Conservation (phyloP, 1,284 basidiomycete genomes). For the Abortiporus biennis region DNA sequence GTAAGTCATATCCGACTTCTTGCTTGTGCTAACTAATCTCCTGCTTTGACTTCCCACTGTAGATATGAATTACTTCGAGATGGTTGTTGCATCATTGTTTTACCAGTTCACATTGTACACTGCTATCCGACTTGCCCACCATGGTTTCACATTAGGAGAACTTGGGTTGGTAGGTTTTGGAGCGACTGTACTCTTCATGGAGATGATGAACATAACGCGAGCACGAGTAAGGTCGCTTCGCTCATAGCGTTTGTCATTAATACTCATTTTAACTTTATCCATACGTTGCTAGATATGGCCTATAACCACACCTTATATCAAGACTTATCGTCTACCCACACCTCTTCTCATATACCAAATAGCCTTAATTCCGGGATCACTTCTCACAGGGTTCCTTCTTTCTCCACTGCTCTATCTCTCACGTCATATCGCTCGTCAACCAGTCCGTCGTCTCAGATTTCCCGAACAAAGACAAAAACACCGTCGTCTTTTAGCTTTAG, state of each 20-base stretch:
- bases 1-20: slow-evolving; percentile 30
- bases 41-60: slow-evolving; percentile 5
- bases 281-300: slow-evolving; percentile 65
- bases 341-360: slow-evolving; percentile 91
- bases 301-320: slow-evolving; percentile 79
- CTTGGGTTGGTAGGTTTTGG: slow-evolving; percentile 85
- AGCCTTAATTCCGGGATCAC: slow-evolving; percentile 88
- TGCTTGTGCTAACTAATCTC: slow-evolving; percentile 7
- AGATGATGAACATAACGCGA: slow-evolving; percentile 77
- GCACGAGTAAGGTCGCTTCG: slow-evolving; percentile 47
- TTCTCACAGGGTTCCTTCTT: slow-evolving; percentile 90
- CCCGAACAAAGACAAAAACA: slow-evolving; percentile 86
- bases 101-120: slow-evolving; percentile 92
- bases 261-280: neutral
- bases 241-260: neutral
- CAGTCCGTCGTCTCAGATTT: slow-evolving; percentile 83
- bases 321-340: slow-evolving; percentile 90
- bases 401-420: slow-evolving; percentile 92
- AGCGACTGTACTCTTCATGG: slow-evolving; percentile 83
- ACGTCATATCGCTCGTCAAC: slow-evolving; percentile 87
- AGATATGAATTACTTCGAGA: slow-evolving; percentile 81
- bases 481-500: slow-evolving; percentile 79
- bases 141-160: slow-evolving; percentile 94
- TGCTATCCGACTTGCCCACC: slow-evolving; percentile 84
- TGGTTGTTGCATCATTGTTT: slow-evolving; percentile 71